Evolutionary conservation across 2,329 filamentous ascomycete genomes (phyloP).

Genomic region (Penicillium sp.): DNA sequence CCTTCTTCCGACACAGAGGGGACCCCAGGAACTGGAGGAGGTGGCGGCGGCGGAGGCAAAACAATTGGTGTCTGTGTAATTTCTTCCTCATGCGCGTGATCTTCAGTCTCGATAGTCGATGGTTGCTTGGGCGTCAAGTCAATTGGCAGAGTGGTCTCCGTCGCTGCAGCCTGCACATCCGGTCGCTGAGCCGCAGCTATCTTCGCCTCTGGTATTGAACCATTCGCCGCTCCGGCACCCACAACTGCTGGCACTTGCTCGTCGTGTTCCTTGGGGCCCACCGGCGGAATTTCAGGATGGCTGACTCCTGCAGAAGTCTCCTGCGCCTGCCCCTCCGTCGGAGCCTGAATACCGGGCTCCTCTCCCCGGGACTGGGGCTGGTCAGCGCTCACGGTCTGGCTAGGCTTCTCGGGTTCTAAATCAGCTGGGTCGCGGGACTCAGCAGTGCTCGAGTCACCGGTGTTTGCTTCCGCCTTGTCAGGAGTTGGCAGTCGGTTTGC

Average conservation of each 20-base stretch:
- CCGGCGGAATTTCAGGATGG: constrained; percentile 16
- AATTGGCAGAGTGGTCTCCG: constrained; percentile 59
- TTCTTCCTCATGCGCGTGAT: constrained; percentile 40
- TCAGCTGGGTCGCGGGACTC: constrained; percentile 40
- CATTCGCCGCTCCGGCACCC: constrained; percentile 7
- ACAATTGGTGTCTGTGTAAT: constrained; percentile 48
- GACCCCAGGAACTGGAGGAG: constrained; percentile 40
- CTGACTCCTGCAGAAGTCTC: constrained; percentile 20
- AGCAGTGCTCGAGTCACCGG: constrained; percentile 39
- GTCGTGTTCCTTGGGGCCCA: constrained; percentile 22
- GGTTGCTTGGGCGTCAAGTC: constrained; percentile 37
- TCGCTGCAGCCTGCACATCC: constrained; percentile 52
- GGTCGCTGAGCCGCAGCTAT: constrained; percentile 17
- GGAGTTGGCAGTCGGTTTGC: constrained; percentile 38
- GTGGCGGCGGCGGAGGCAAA: constrained; percentile 58
- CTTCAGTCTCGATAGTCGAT: constrained; percentile 42
- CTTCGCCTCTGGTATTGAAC: constrained; percentile 20
- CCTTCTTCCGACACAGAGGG: constrained; percentile 37
- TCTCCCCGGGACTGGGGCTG: constrained; percentile 30
- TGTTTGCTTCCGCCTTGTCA: constrained; percentile 40
- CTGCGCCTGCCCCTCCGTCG: constrained; percentile 39
- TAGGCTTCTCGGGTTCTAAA: constrained; percentile 40
- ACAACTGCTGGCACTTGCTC: constrained; percentile 4
- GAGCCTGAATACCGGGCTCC: constrained; percentile 33
- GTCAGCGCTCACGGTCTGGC: constrained; percentile 30